A percentile compares a stretch with the other conserved stretches of the same genome.
Conservation (phyloP, 2,329 filamentous ascomycete species). For the Orbilia ellipsospora region DNA sequence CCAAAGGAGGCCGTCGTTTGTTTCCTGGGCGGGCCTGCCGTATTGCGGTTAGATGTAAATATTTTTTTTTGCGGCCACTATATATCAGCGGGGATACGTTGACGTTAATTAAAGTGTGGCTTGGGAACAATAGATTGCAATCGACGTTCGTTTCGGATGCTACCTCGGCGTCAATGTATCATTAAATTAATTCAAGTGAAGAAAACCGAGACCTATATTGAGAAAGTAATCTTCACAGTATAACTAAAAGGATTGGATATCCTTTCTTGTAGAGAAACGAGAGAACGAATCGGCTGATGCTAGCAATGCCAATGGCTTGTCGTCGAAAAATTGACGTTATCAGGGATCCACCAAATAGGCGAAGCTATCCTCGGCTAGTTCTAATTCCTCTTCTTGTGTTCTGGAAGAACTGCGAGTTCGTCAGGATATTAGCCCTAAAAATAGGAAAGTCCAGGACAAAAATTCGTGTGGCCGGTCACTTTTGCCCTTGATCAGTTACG, state of each 20-base stretch:
- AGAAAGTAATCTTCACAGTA: too few relatives aligned
- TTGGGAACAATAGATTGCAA: not conserved
- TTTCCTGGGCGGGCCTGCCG: constrained; percentile 22
- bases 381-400: not conserved
- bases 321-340: not conserved
- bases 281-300: constrained; percentile 1
- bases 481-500: constrained; percentile 6
- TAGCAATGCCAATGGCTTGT: constrained; percentile 4
- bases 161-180: constrained; percentile 39
- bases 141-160: not conserved
- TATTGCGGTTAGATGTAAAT: constrained; percentile 33
- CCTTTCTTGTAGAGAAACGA: constrained; percentile 26
- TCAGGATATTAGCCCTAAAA: constrained; percentile 30
- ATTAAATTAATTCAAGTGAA: constrained; percentile 15
- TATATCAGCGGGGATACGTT: not conserved
- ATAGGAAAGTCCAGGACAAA: constrained; percentile 33
- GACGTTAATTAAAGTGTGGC: constrained; percentile 16
- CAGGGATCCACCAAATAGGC: constrained; percentile 19
- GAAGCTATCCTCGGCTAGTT: constrained; percentile 4
- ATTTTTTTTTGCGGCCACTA: constrained; percentile 9
- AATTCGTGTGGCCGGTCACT: constrained; percentile 38
- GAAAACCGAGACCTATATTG: not conserved
- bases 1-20: not conserved
- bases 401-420: not conserved
- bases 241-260: constrained; percentile 3